phyloP scores from a whole-genome alignment of 169 alveolate genomes.

The Plasmodium vivax region DNA sequence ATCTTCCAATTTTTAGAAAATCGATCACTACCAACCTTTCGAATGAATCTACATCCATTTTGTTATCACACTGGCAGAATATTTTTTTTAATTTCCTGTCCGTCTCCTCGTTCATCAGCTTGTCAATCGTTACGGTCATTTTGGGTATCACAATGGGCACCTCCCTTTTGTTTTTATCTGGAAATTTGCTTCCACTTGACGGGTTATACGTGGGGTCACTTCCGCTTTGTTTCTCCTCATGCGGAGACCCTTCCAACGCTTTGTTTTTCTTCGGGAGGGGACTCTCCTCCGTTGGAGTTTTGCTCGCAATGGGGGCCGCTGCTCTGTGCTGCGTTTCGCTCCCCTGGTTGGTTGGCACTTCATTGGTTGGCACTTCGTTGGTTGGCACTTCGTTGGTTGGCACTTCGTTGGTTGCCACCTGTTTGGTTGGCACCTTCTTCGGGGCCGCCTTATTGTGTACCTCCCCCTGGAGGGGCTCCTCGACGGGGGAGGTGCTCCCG shows the following conservation, averaged over 20 bases:
- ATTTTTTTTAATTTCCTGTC: conserved; percentile 31
- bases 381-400: no score
- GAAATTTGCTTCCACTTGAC: neutral
- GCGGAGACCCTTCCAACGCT: neutral
- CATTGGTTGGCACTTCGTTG: no score
- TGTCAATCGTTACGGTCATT: conserved; percentile 26
- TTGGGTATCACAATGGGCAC: conserved; percentile 37
- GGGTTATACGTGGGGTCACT: neutral
- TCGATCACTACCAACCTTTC: conserved; percentile 38
- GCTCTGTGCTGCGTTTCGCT: neutral
- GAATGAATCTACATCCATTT: conserved; percentile 53
- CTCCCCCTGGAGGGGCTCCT: neutral
- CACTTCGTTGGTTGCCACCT: no score
- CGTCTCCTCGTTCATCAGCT: conserved; percentile 24
- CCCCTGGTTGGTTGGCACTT: neutral
- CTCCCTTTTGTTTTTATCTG: neutral
- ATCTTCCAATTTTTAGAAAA: conserved; percentile 73
- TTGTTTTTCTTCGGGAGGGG: neutral
- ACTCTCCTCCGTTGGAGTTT: neutral
- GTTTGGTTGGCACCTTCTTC: neutral
- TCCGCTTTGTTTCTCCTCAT: neutral
- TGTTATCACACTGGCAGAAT: conserved; percentile 37
- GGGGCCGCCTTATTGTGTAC: no score
- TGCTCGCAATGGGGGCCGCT: neutral
- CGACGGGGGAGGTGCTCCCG: neutral